Conservation (phyloP, 108 stramenopile species). For the Epithemia pelagica region DNA sequence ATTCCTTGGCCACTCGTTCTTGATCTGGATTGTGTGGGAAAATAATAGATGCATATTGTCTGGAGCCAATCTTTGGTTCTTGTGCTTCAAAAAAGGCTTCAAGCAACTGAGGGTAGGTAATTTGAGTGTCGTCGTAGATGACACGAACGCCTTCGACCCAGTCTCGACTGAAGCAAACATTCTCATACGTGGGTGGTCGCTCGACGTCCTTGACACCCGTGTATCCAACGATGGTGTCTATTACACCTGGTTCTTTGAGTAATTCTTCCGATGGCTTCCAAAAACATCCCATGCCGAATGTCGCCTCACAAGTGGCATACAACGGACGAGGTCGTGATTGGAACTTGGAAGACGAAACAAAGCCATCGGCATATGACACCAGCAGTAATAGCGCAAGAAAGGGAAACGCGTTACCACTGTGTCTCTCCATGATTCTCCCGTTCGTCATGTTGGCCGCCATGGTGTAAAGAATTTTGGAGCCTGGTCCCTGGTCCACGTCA, state of each 20-base stretch:
- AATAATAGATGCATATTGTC: conserved; percentile 73
- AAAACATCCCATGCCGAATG: conserved; percentile 80
- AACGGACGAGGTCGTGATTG: too few relatives aligned
- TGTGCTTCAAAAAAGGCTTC: conserved; percentile 56
- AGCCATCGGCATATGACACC: too few relatives aligned
- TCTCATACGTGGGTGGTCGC: conserved; percentile 49
- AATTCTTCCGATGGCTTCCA: conserved; percentile 71
- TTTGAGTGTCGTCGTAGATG: conserved; percentile 45
- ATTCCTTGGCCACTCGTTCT: conserved; percentile 14
- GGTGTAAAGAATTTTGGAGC: too few relatives aligned
- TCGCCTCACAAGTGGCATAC: conserved; percentile 21
- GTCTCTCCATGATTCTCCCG: too few relatives aligned
- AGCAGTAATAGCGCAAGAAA: too few relatives aligned
- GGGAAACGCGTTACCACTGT: too few relatives aligned
- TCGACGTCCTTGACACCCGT: conserved; percentile 40
- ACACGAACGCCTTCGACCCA: conserved; percentile 53
- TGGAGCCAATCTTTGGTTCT: conserved; percentile 44
- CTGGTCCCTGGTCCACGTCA: too few relatives aligned
- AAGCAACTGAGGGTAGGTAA: conserved; percentile 49
- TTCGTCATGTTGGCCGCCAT: too few relatives aligned
- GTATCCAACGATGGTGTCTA: conserved; percentile 61
- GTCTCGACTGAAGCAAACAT: conserved; percentile 43
- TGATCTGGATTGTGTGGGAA: conserved; percentile 53
- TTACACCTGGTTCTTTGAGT: conserved; percentile 50
- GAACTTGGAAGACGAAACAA: too few relatives aligned